These are phyloP conservation scores for Pichia nanzhaoensis DNA, from an alignment of 805 yeast species.

Conservation along the genomic window DNA sequence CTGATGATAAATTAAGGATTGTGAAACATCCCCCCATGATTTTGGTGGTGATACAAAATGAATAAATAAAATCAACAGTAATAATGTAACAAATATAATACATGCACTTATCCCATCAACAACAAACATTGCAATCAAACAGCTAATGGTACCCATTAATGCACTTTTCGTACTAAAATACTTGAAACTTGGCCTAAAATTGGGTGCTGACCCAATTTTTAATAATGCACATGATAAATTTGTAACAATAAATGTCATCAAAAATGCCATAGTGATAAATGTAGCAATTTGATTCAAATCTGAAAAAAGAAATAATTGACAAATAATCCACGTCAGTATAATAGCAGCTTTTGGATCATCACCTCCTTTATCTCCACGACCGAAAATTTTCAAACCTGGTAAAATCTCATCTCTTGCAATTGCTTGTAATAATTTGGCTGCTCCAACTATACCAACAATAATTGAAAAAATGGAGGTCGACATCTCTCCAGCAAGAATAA, in stretches of 20 bases:
- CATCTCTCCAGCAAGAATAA: slow-evolving; percentile 82
- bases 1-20: slow-evolving; percentile 90
- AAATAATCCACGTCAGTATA: slow-evolving; percentile 68
- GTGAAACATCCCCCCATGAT: slow-evolving; percentile 98
- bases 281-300: slow-evolving; percentile 93
- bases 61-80: slow-evolving; percentile 64
- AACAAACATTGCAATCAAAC: slow-evolving; percentile 82
- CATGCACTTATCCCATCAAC: slow-evolving; percentile 91
- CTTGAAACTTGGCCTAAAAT: slow-evolving; percentile 91
- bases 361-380: slow-evolving; percentile 35
- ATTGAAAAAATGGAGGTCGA: slow-evolving; percentile 89
- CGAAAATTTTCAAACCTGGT: slow-evolving; percentile 67
- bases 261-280: slow-evolving; percentile 92
- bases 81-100: slow-evolving; percentile 57
- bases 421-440: slow-evolving; percentile 86
- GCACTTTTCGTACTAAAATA: slow-evolving; percentile 84
- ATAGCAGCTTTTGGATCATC: slow-evolving; percentile 64
- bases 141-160: slow-evolving; percentile 58
- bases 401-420: slow-evolving; percentile 81
- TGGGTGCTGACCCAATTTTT: slow-evolving; percentile 92
- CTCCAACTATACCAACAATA: slow-evolving; percentile 93
- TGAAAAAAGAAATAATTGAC: slow-evolving; percentile 80
- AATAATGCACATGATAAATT: slow-evolving; percentile 89
- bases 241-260: slow-evolving; percentile 92
- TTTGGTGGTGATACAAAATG: slow-evolving; percentile 93